Base-by-base conservation (phyloP, 441 rosid species). In the Isatis lusitanica region DNA sequence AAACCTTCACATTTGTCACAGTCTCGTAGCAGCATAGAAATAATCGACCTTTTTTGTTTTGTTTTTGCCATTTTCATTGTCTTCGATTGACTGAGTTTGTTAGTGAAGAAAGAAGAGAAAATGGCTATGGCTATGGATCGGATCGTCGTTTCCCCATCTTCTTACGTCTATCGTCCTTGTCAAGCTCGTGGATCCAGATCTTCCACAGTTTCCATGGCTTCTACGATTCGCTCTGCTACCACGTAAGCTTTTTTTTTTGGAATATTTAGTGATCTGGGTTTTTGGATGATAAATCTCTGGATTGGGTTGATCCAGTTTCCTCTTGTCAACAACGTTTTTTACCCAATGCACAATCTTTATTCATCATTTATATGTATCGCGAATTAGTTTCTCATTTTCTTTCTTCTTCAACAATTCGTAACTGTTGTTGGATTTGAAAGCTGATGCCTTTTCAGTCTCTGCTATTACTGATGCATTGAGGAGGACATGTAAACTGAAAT, bases 111-210 rank as follows among this genome's bases (percentile, higher is more conserved):
- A 9, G 26, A 4, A 30, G 39, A 42, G 51, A 55, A 57, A 73
- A 83, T 81, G 86, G 84, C 83, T 61, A 74, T 74, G 57, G 62
- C 74, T 48, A 64, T 79, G 76, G 80, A 79, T 77, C 76, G 68
- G 50, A 31, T 69, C 18, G 66, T 38, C 3, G 18, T n/a, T 39
- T 77, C 76, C 1, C 76, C 77, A 10, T 75, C 84, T 9, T 28
- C 66, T 24, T 60, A 42, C 75, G 74, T 58, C 4, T 58, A 64
- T 47, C 77, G 62, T 48, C 68, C 68, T 63, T 35, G 53, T 40
- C 77, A 31, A 57, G 33, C 80, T 43, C 58, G 24, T 7, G 12
- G 30, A 11, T 35, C 58, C 61, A 74, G 75, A 77, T 83, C 80
- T 67, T 67, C 77, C 11, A 63, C 57, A 35, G 74, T 82, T 15